A percentile compares a stretch with the other conserved stretches of the same genome.
Conservation (phyloP, 2,329 filamentous ascomycete species). For the Fusarium sp. region DNA sequence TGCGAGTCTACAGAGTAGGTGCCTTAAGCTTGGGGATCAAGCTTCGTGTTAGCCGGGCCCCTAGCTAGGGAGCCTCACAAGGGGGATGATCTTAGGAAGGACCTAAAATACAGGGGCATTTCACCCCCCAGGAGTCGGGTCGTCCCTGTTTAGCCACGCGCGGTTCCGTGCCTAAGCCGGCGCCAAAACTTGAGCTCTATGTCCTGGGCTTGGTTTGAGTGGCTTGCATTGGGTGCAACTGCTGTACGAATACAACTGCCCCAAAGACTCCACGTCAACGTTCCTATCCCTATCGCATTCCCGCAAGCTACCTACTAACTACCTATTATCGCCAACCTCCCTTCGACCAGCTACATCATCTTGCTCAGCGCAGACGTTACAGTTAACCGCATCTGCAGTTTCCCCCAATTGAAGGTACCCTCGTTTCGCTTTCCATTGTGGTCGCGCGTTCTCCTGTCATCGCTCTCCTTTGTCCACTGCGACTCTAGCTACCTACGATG, state of each 20-base stretch:
- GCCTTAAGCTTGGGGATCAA: too few relatives aligned
- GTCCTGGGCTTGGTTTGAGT: slow-evolving; percentile 16
- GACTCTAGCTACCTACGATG: slow-evolving; percentile 67
- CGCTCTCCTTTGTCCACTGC: slow-evolving; percentile 27
- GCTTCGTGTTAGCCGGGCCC: too few relatives aligned
- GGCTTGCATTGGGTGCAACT: background rate
- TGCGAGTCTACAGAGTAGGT: too few relatives aligned
- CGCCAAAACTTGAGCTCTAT: slow-evolving; percentile 10
- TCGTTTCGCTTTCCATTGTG: slow-evolving; percentile 12
- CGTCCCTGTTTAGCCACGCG: background rate
- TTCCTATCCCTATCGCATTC: slow-evolving; percentile 18
- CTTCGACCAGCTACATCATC: background rate
- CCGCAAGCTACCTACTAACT: slow-evolving; percentile 2
- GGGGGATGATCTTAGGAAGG: background rate
- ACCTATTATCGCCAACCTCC: slow-evolving; percentile 12
- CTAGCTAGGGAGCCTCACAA: slow-evolving; percentile 4
- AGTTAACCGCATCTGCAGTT: background rate
- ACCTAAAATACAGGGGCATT: slow-evolving; percentile 5
- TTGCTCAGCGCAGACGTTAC: background rate
- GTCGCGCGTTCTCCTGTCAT: slow-evolving; percentile 8
- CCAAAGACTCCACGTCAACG: slow-evolving; percentile 35
- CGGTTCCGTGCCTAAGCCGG: background rate
- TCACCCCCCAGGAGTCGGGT: background rate
- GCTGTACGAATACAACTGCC: background rate
- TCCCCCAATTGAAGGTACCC: slow-evolving; percentile 9